These are phyloP conservation scores for Rhizopogon salebrosus DNA, from an alignment of 768 basidiomycete genomes.

Conservation along the genomic window DNA sequence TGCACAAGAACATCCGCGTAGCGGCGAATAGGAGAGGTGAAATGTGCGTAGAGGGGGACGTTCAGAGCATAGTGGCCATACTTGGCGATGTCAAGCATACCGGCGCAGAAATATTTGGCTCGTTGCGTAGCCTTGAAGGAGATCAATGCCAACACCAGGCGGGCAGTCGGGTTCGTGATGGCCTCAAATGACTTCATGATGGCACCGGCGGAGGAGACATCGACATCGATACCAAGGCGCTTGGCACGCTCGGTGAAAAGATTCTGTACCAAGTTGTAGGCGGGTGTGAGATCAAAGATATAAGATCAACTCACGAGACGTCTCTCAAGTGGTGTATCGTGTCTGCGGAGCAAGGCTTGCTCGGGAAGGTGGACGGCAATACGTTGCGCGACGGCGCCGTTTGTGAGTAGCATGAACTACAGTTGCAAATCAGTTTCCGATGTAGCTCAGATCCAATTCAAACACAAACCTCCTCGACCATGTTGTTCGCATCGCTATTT, in stretches of 20 bases:
- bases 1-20: conserved; percentile 95
- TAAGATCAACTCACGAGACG: conserved; percentile 57
- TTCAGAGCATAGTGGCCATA: conserved; percentile 92
- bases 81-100: conserved; percentile 99
- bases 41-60: conserved; percentile 88
- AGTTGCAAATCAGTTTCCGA: background rate
- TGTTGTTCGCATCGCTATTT: conserved; percentile 63
- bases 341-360: conserved; percentile 93
- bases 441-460: background rate
- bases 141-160: conserved; percentile 75
- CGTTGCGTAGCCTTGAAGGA: conserved; percentile 89
- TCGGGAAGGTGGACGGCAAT: conserved; percentile 93
- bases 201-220: conserved; percentile 70
- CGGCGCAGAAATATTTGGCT: conserved; percentile 98
- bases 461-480: conserved; percentile 80
- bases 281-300: conserved; percentile 7
- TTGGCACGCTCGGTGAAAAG: conserved; percentile 76
- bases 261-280: conserved; percentile 39
- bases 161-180: conserved; percentile 68
- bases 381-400: conserved; percentile 86
- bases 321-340: conserved; percentile 89
- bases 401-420: conserved; percentile 92
- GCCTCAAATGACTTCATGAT: conserved; percentile 82
- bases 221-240: conserved; percentile 79
- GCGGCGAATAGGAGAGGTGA: conserved; percentile 88